Base-by-base conservation (phyloP, 331 rosid genomes). In the Pyrus hybrid region DNA sequence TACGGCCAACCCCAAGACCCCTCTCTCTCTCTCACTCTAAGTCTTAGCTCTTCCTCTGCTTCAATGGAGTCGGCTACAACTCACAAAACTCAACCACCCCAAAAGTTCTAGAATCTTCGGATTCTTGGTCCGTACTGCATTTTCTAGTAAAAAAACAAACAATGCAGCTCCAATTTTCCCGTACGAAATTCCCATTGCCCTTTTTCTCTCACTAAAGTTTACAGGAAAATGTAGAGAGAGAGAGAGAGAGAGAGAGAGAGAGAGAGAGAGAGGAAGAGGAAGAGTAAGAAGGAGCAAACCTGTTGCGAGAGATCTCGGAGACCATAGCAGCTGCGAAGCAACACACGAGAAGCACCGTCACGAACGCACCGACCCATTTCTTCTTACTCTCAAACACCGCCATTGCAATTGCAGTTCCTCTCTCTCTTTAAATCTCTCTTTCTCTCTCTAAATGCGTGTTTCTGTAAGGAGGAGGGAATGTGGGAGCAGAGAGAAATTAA, bases 271-370 rank as follows among this genome's bases (percentile, higher is more conserved):
- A 68, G 64, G 26, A 3, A 13, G 35, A 20, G 62, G 16, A 29
- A 14, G 13, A 14, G 18, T 29, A 54, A 10, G 64, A 37, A 63
- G 35, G 18, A 64, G 22, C 3, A 12, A 64, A 64, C 68, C 68
- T 64, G 68, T 64, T 30, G 33, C 43, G 23, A 16, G 68, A 64
- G 25, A 30, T 64, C 68, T 30, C 68, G 12, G 16, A 20, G 10
- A 64, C 41, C 5, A 13, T 1, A 14, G 90, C 75, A 57, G 85
- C 89, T 63, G 80, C 80, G 76, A 90, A 70, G 78, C 72, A 81
- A 53, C 87, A 23, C 65, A 84, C n/a, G 32, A 86, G 68, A 49
- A 87, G 74, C 75, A 90, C 72, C 12, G 85, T 43, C 75, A 83
- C 63, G 41, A 77, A 80, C 35, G 79, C 80, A 17, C 51, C 68